Evolutionary conservation across 306 rosid species (phyloP), one percentile per base, ranked within the genome.

Genomic region (Erythrophleum fordii): DNA sequence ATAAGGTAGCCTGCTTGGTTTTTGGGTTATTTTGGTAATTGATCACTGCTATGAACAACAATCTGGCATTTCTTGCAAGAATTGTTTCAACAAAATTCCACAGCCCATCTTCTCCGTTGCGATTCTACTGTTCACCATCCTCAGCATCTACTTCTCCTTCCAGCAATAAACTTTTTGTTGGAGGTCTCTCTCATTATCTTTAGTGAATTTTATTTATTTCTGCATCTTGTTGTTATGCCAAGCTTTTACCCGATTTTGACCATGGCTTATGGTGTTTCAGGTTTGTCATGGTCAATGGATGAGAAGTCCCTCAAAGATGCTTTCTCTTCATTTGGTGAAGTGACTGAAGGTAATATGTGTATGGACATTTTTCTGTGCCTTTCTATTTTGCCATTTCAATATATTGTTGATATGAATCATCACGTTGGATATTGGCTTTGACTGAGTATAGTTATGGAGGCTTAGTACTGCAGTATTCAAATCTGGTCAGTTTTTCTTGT

Each of bases 281-380:
- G 96, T 2, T 69, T 92, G 80, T 94, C 98, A 51, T 94, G 95
- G 97, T 94, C 97, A 0, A 86, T 92, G 76, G 97, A 92, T 59
- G 97, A 94, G 86, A 92, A 87, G 78, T 89, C 91, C 46, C 83
- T 94, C 75, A 86, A 85, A 80, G 94, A 92, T 23, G 93, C 98
- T 74, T 94, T 94, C 87, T 86, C 95, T 85, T 89, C 95, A 6
- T 94, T 85, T 76, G 98, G 97, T 31, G 90, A 89, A 25, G 98
- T 92, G 75, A 85, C 89, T 45, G 98, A 89, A 88, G 92, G 98
- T 93, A 81, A 55, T 73, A 25, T 14, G 5, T 34, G 5, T 44
- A 11, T 46, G 5, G 7, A 17, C 39, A 1, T 17, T 11, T 66
- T 70, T 59, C 46, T 13, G 5, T 8, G 22, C 46, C 49, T 7